Base-by-base conservation (phyloP, 1,139 yeast genomes). In the Scheffersomyces illinoinensis region DNA sequence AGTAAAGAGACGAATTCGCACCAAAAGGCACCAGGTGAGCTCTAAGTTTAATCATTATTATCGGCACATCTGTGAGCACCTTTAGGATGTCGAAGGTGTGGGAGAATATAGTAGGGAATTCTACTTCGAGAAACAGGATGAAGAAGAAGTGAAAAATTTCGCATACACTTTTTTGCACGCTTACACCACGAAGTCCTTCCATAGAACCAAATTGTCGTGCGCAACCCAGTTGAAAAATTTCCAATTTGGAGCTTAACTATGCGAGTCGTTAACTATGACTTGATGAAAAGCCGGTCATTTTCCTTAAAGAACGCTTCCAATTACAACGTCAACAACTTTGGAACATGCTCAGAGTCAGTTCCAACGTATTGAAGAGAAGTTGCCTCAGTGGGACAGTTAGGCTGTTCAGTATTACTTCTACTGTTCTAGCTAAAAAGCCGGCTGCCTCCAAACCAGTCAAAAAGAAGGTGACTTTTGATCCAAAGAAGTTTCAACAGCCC, bases 381-480 rank as follows among this genome's bases (percentile, higher is more conserved):
- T 33, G 1, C 43, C 43, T 33, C 17, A 33, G 43, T 33, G 43
- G 43, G 43, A 33, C 43, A 33, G 43, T 33, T 4, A 33, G 43
- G 43, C 43, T 10, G 43, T 33, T 33, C 43, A 33, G 43, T 33
- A 4, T 33, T 10, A 33, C 43, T 33, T 33, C 43, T 33, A 4
- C 43, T 33, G 43, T 33, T 33, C 43, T 33, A 33, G 43, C 50
- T 19, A 56, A 56, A 24, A 48, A 24, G 8, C 21, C 21, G 2
- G 51, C 24, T 12, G 51, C 26, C n/a, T 21, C 51, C 51, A 48
- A 48, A 48, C 51, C 51, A 2, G 51, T 48, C 5, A 48, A 61
- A 57, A 57, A 56, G 50, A 61, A 60, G 61, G 63, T 61, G 21
- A 58, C 60, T 47, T 60, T 61, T 53, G 59, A 61, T 48, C 62